Base-by-base conservation (phyloP, 768 basidiomycete genomes). In the Rhodotorula diobovata region DNA sequence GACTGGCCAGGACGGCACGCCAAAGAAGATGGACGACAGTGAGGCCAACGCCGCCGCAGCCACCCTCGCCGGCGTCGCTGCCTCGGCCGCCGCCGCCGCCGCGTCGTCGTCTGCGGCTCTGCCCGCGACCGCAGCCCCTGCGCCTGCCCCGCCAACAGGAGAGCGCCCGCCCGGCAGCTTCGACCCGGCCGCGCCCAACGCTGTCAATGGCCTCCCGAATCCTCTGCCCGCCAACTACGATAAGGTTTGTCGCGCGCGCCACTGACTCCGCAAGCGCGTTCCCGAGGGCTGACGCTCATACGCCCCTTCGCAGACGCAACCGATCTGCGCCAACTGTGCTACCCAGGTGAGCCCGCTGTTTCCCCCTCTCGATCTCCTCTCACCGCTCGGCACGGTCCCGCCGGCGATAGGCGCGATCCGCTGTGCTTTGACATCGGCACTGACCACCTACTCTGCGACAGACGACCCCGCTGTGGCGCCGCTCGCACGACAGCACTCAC, bases 391-490 rank as follows among this genome's bases (percentile, higher is more conserved):
- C 11, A 43, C 43, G 45, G 21, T 21, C 18, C 45, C 20, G 15
- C 45, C 9, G 9, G 10, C 45, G 45, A 46, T 46, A 46, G 25
- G 23, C 11, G 25, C 25, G 48, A 50, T 28, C 48, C 25, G 41
- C 51, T 30, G 45, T 30, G 54, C 62, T 32, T 23, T 16, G 46
- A 48, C 6, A 1, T 21, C 46, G 25, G 39, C 32, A 61, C 37
- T 51, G 32, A 41, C 32, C 25, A 15, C 11, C 8, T 0, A 23
- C 15, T 3, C 1, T 8, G 7, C 14, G 23, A 23, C 70, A 78
- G 76, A 78, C 77, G 12, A 78, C 77, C 11, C 76, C 77, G 4
- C 75, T 78, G 14, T 78, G 77, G 77, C 70, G 77, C 16, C 72
- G 77, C 32, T 75, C 74, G 39, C 72, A 75, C 58, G 74, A 76